These are phyloP conservation scores for Larix sibirica DNA, from an alignment of 83 land plant species.

Conservation along the genomic window DNA sequence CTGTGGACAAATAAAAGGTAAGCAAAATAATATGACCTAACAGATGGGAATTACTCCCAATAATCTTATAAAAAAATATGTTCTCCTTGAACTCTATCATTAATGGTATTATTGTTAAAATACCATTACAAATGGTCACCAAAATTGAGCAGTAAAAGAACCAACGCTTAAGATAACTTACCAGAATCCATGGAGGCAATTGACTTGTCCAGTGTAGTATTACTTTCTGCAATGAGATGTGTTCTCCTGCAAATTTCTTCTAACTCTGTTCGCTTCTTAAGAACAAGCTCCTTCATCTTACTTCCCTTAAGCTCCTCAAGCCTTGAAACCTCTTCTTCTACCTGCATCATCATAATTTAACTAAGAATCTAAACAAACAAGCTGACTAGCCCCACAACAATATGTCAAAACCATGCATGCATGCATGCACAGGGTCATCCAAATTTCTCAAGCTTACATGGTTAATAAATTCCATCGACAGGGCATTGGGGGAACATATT, in stretches of 20 bases:
- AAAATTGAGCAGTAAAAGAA: slow-evolving; percentile 12
- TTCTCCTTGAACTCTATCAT: not conserved
- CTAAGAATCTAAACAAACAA: not conserved
- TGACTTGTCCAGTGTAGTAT: slow-evolving; percentile 38
- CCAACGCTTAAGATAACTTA: slow-evolving; percentile 16
- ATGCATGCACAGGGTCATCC: not conserved
- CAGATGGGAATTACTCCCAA: not conserved
- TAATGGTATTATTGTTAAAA: not conserved
- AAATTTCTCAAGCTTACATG: slow-evolving; percentile 31
- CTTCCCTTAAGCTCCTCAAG: slow-evolving; percentile 64
- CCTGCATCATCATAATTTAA: slow-evolving; percentile 33
- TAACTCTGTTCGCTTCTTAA: slow-evolving; percentile 53
- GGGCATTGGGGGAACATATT: slow-evolving; percentile 50
- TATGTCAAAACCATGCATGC: not conserved
- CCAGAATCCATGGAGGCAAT: slow-evolving; percentile 79
- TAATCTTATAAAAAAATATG: not conserved
- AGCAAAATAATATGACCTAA: not conserved
- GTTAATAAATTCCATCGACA: slow-evolving; percentile 47
- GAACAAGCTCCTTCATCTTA: slow-evolving; percentile 60
- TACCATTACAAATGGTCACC: not conserved
- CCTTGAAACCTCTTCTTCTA: slow-evolving; percentile 67
- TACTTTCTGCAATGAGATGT: slow-evolving; percentile 68
- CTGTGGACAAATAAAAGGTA: slow-evolving; percentile 29
- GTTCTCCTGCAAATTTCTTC: slow-evolving; percentile 66
- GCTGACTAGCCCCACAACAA: not conserved